Base-by-base conservation (phyloP, 495 filamentous ascomycete species). In the Aspergillus diversus region DNA sequence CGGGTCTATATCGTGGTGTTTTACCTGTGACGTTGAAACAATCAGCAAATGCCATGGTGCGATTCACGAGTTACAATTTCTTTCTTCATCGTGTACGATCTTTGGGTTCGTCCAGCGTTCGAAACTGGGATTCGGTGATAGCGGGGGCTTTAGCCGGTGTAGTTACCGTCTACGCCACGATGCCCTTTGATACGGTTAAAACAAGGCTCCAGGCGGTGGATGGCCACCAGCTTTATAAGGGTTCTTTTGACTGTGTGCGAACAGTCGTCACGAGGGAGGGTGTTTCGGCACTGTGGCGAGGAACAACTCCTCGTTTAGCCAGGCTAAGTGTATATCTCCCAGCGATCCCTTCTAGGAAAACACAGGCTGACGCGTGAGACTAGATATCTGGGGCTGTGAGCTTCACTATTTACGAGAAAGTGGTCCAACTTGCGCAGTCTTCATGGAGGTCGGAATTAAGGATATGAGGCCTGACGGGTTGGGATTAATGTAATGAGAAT, bases 151-250 rank as follows among this genome's bases (percentile, higher is more conserved):
- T 73, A 32, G 70, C 71, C 5, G 71, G 71, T 7, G 60, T 74
- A 4, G 68, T 71, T 8, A 74, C 71, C 5, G 71, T 71, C 16
- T 72, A 84, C 47, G 74, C 75, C 1, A 89, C 85, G 12, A 84
- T 87, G 80, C 86, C 86, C 11, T 88, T 89, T 71, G 86, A 89
- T 68, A 84, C 83, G n/a, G 77, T 89, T 37, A 88, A 89, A 75
- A 89, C 87, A 31, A 69, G 83, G 57, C 77, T 79, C 47, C 86
- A 89, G 75, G 83, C 81, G 59, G 77, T 84, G 6, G 71, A 69
- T 58, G 73, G 71, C 1, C 49, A 47, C 12, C 16, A 55, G 46
- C 58, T 58, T 12, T 70, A 70, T 55, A 15, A 27, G 11, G 63
- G 63, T 6, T 63, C 64, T 1, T 12, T 65, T 8, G 64, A 67